Evolutionary conservation across 2,329 filamentous ascomycete genomes (phyloP), one percentile per base, ranked within the genome.

Genomic region (Curvularia sp.): DNA sequence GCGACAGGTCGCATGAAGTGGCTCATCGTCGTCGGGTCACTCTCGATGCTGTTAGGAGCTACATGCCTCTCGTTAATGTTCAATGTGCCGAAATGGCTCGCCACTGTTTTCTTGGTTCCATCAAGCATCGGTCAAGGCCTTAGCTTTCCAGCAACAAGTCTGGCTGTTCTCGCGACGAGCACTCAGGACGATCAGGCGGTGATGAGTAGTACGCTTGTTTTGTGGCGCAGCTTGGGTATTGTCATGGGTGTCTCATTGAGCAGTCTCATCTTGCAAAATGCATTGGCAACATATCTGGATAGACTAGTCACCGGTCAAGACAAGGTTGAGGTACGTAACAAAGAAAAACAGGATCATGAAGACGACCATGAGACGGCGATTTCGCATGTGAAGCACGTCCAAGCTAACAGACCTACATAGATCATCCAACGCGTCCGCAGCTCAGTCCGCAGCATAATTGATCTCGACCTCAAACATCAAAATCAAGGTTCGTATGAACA

Each of bases 181-280:
- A 72, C 72, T 4, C 75, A 79, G 58, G 76, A 76, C 28, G 80
- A 82, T 10, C 79, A 81, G 60, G 80, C 80, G 0, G 79, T 81
- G 19, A 78, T 80, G 67, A 90, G 89, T 1, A 87, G 84, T 52
- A 92, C 90, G 0, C 79, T 93, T 59, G 84, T 89, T 18, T 78
- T 93, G 18, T 92, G 89, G 86, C 84, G 90, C 53, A 87, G 85
- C 57, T 76, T 93, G 5, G 91, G 90, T 6, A 84, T 83, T 55
- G 89, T 93, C 1, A 82, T 93, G 69, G 91, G 90, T n/a, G 85
- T 93, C 43, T 87, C 90, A 0, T 79, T 84, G 51, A 90, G 87
- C 64, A 90, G 88, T 71, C 82, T 92, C 56, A 85, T 92, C 7
- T 79, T 93, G 60, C 90, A 94, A 77, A 92, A 92, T 68, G 82